Percentiles rank a stretch among this genome's conserved stretches.
Evolutionary conservation across 2,329 filamentous ascomycete genomes (phyloP).

Genomic region (Trichoderma gracile): DNA sequence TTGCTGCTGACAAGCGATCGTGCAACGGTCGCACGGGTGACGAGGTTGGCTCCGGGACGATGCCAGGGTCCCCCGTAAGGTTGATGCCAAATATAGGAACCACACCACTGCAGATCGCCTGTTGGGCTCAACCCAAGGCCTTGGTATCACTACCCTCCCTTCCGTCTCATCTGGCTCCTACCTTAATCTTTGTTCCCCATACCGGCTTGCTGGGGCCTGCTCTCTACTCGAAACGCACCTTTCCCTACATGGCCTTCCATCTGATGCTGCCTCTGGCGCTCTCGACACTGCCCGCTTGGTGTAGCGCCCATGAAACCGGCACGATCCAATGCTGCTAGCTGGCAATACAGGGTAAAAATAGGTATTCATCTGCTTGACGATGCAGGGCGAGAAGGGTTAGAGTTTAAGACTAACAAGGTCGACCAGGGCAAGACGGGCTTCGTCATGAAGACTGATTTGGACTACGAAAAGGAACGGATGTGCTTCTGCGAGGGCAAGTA

Average conservation of each 20-base stretch:
- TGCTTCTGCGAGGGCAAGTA: background rate
- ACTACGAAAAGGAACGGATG: background rate
- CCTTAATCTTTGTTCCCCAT: constrained; percentile 20
- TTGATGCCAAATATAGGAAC: constrained; percentile 27
- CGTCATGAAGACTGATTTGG: background rate
- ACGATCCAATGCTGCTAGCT: background rate
- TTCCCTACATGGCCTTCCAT: constrained; percentile 13
- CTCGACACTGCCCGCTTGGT: constrained; percentile 14
- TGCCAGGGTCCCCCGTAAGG: constrained; percentile 10
- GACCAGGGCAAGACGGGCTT: background rate
- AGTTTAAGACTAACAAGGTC: background rate
- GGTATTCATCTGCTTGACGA: background rate
- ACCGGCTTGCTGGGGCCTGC: constrained; percentile 17
- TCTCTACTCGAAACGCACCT: background rate
- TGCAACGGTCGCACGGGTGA: constrained; percentile 26
- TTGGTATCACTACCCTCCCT: constrained; percentile 27
- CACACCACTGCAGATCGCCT: constrained; percentile 18
- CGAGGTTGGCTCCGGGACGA: constrained; percentile 14
- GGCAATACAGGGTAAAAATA: constrained; percentile 16
- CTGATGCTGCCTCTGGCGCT: constrained; percentile 12
- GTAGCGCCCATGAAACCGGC: constrained; percentile 9
- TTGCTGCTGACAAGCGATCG: constrained; percentile 23
- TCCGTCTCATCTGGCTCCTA: constrained; percentile 21
- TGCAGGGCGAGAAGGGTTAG: background rate
- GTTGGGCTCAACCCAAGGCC: constrained; percentile 24